These are phyloP conservation scores for sorghum (Sorghum bicolor) DNA, from an alignment of 176 grass and related monocot genomes.

Conservation along the genomic window Sorghum_bicolor_NCBIv3 NC_012874.2:4494501-4495000, in stretches of 20 bases:
- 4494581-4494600: constrained; percentile 64
- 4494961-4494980: constrained; percentile 23
- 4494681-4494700: neutral
- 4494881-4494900: constrained; percentile 73
- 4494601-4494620: constrained; percentile 70
- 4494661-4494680: constrained; percentile 32
- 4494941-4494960: constrained; percentile 34
- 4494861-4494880: constrained; percentile 24
- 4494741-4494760: constrained; percentile 94
- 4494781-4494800: constrained; percentile 79
- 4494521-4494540: constrained; percentile 35
- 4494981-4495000: constrained; percentile 59
- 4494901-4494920: constrained; percentile 83
- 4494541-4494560: neutral
- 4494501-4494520: constrained; percentile 50
- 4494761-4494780: constrained; percentile 81
- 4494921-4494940: constrained; percentile 76
- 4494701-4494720: constrained; percentile 38
- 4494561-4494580: constrained; percentile 37
- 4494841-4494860: neutral
- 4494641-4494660: constrained; percentile 46
- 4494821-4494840: constrained; percentile 48
- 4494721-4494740: constrained; percentile 72
- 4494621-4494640: constrained; percentile 74
- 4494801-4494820: constrained; percentile 74